Evolutionary conservation across 306 rosid species (phyloP).

Genomic region (Vigna angularis): DNA sequence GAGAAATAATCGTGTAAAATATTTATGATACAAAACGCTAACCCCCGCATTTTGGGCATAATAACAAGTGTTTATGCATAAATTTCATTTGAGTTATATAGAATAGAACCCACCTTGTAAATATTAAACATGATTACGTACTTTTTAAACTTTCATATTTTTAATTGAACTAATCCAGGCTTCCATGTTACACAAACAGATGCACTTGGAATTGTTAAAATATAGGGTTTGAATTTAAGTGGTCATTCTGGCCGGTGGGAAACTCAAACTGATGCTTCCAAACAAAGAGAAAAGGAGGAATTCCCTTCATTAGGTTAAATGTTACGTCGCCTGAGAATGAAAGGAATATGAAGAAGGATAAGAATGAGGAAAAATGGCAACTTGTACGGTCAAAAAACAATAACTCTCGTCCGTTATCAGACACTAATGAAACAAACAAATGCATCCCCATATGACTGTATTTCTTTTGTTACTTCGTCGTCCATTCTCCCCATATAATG

Average conservation of each 20-base stretch:
- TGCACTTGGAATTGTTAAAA: neutral
- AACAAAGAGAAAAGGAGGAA: neutral
- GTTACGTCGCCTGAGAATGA: neutral
- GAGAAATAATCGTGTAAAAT: neutral
- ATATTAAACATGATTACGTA: too few species aligned
- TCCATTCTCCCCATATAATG: conserved; percentile 4
- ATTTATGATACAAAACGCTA: neutral
- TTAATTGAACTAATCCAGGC: too few species aligned
- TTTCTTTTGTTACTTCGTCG: conserved; percentile 13
- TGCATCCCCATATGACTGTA: neutral
- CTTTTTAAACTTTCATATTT: too few species aligned
- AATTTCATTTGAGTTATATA: too few species aligned
- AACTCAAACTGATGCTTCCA: neutral
- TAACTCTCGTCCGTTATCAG: neutral
- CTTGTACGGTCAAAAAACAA: neutral
- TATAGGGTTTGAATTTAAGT: neutral
- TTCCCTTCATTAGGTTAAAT: neutral
- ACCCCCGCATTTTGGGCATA: neutral
- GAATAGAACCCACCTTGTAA: too few species aligned
- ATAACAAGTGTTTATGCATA: too few species aligned
- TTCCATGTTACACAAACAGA: neutral
- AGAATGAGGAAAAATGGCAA: neutral
- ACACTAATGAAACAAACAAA: conserved; percentile 36
- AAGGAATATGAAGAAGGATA: conserved; percentile 2
- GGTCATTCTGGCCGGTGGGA: neutral